Base-by-base conservation (phyloP, 1,284 basidiomycete species). In the Golubevia pallescens region DNA sequence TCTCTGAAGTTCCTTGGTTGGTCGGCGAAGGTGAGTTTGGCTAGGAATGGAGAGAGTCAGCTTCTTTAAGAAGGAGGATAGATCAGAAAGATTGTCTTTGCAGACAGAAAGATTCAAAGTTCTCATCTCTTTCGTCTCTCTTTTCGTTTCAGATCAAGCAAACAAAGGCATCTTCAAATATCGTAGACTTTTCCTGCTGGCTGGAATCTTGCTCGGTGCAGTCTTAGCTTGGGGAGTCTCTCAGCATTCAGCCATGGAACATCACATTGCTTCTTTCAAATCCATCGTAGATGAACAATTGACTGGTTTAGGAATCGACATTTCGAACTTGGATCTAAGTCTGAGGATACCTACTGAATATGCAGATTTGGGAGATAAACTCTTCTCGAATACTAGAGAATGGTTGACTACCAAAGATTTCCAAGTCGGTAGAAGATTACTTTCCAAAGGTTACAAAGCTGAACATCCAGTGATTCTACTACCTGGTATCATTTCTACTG, bases 381-480 rank as follows among this genome's bases (percentile, higher is more conserved):
- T 84, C 23, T 79, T 81, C 61, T 64, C 67, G 1, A 48, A 66
- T 8, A 75, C 82, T 3, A 54, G 73, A 20, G 72, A 77, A 24
- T 81, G 79, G 81, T 75, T 79, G 58, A 74, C 77, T 65, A 80
- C 75, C 60, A 73, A 74, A 20, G 81, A 84, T 62, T 84, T 84
- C 55, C 62, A 68, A 28, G 74, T 80, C 20, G 82, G 82, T 0
- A 60, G 78, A n/a, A 57, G 70, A 20, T 62, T 81, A 13, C 58
- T 59, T 13, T 16, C 42, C 6, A 48, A 64, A 52, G 82, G 82
- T 1, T 77, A 78, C 38, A 24, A 66, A n/a, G 75, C 77, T 20
- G 67, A 83, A 24, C 76, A 83, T 57, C 82, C 82, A 10, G 79
- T 84, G 61, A 70, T 84, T 58, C 73, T 84, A 61, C 63, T 84